Base-by-base conservation (phyloP, 768 basidiomycete genomes). In the Russula compacta region DNA sequence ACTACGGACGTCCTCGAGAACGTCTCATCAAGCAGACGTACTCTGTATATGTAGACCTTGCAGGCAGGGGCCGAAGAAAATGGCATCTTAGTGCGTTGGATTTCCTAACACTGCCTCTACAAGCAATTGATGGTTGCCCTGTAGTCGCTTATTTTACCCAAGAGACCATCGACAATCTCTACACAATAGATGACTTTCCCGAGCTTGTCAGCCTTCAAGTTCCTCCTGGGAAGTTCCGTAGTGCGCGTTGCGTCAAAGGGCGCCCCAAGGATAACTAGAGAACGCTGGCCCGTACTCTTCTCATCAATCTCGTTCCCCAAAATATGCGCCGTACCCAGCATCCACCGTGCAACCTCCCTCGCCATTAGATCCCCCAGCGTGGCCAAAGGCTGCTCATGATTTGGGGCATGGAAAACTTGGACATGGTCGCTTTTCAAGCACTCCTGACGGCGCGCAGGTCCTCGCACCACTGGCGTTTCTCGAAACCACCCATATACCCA, bases 11-110 rank as follows among this genome's bases (percentile, higher is more conserved):
- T 50, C 56, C 67, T 58, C 76, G 78, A 49, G 73, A 79, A 56
- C 79, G 84, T 52, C 78, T 90, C 33, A 79, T 87, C 59, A 90
- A 90, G 68, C 88, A 91, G 70, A 90, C 88, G 0, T 91, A 88
- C 69, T 89, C 87, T 8, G 87, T 87, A 33, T 87, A 79, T 66
- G 85, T 89, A 40, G 79, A 85, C n/a, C 84, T 82, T 2, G 17
- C 63, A 54, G 67, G 78, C 19, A 73, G 76, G 58, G 87, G 86
- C n/a, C 79, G 80, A 59, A 78, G 84, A 64, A 91, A 91, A 67
- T 90, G 88, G 88, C 88, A 91, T 66, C 77, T 91, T 36, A 89
- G 88, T 89, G 70, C 55, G 85, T 73, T 42, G 33, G 21, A 21
- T 24, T 48, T 49, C n/a, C 24, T 5, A 35, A 50, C 29, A 9